Evolutionary conservation across 2,329 filamentous ascomycete genomes (phyloP).

Genomic region (Rachicladosporium sp.): DNA sequence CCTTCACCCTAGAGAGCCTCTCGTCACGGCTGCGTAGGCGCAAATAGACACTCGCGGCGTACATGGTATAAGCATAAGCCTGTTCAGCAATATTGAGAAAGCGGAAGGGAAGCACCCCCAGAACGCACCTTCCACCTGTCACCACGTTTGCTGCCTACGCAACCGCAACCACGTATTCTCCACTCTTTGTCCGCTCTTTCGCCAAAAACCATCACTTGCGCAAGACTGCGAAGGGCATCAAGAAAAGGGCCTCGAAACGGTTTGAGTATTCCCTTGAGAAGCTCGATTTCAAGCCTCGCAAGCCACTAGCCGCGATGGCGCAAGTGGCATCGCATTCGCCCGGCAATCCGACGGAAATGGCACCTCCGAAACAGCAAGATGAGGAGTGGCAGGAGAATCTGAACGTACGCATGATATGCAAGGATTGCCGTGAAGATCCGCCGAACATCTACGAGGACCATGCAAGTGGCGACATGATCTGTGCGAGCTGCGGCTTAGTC

Average conservation of each 20-base stretch:
- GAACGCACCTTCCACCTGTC: background rate
- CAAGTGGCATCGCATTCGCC: conserved; percentile 27
- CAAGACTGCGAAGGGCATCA: conserved; percentile 32
- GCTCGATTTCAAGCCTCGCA: conserved; percentile 13
- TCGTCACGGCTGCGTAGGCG: no score
- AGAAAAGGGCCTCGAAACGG: conserved; percentile 29
- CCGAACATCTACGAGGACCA: conserved; percentile 90
- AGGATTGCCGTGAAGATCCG: conserved; percentile 79
- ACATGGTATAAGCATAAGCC: no score
- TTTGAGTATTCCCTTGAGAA: conserved; percentile 16
- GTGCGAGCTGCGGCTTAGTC: conserved; percentile 80
- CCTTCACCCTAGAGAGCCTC: no score
- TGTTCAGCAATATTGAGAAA: no score
- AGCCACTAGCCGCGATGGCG: conserved; percentile 19
- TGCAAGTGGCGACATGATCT: conserved; percentile 84
- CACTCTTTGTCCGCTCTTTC: conserved; percentile 49
- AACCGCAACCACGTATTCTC: conserved; percentile 46
- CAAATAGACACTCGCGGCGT: no score
- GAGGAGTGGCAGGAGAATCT: conserved; percentile 67
- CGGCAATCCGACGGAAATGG: conserved; percentile 30
- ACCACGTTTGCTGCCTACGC: background rate
- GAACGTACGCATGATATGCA: conserved; percentile 73
- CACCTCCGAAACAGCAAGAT: conserved; percentile 23
- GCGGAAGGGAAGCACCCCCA: no score
- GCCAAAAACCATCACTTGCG: conserved; percentile 35